Percentiles rank a stretch among this genome's conserved stretches.
These are phyloP conservation scores for Priceomyces medius DNA, from an alignment of 805 yeast species.

Conservation along the genomic window DNA sequence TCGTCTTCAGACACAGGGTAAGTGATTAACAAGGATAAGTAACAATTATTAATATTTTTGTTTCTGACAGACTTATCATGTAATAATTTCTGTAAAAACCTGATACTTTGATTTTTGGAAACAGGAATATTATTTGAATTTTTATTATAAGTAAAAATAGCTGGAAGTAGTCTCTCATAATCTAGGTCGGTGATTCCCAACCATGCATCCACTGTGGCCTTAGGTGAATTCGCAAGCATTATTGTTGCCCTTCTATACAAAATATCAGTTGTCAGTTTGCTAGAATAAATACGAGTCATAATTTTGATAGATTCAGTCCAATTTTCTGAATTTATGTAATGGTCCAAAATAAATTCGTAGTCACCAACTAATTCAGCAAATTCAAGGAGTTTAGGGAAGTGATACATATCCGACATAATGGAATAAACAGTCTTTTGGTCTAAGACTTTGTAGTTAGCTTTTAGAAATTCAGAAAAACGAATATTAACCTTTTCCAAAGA, in stretches of 20 bases:
- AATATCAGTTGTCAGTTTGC: constrained; percentile 32
- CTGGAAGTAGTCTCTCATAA: constrained; percentile 68
- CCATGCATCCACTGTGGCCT: constrained; percentile 77
- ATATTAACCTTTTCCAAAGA: background rate
- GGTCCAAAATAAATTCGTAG: constrained; percentile 62
- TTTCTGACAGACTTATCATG: constrained; percentile 39
- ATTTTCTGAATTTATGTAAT: constrained; percentile 64
- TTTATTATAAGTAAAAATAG: constrained; percentile 68
- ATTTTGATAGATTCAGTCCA: constrained; percentile 74
- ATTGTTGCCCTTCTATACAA: constrained; percentile 71
- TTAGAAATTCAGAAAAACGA: constrained; percentile 43
- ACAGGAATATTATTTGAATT: constrained; percentile 36
- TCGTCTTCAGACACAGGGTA: constrained; percentile 16
- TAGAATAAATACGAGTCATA: constrained; percentile 48
- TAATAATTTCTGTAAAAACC: constrained; percentile 56
- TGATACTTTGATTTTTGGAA: constrained; percentile 60
- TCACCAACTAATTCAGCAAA: constrained; percentile 72
- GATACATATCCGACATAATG: constrained; percentile 64
- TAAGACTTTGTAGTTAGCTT: constrained; percentile 44
- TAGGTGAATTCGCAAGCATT: constrained; percentile 65
- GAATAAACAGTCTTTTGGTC: constrained; percentile 72
- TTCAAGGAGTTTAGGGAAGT: constrained; percentile 59
- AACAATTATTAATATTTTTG: constrained; percentile 62
- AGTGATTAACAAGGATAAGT: constrained; percentile 64
- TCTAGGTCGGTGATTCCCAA: constrained; percentile 54